A percentile compares a stretch with the other conserved stretches of the same genome.
Conservation (phyloP, 495 filamentous ascomycete species). For the Trichoderma reesei region DNA sequence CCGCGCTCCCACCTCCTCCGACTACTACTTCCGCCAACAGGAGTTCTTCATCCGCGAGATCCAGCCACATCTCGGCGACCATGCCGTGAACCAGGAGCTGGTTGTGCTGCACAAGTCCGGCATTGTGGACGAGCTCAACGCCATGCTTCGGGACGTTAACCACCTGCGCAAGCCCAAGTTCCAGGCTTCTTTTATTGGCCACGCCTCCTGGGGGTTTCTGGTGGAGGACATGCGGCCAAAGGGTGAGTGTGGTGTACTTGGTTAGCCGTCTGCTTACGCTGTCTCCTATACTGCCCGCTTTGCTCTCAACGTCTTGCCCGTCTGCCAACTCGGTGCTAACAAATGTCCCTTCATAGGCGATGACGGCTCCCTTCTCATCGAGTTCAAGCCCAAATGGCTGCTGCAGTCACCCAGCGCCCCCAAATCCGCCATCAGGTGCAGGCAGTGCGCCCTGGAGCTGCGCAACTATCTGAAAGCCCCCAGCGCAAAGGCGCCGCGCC, state of each 20-base stretch:
- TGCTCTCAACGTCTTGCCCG: not conserved
- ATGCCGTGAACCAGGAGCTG: conserved; percentile 19
- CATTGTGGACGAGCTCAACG: conserved; percentile 37
- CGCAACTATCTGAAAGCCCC: conserved; percentile 35
- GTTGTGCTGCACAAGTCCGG: conserved; percentile 14
- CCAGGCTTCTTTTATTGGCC: conserved; percentile 48
- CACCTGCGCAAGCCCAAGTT: conserved; percentile 38
- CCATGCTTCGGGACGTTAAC: conserved; percentile 29
- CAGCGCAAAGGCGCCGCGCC: conserved; percentile 10
- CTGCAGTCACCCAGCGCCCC: conserved; percentile 74
- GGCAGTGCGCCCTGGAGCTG: conserved; percentile 73
- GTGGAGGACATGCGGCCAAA: conserved; percentile 66
- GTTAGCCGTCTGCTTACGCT: conserved; percentile 6
- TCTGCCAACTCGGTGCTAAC: not conserved
- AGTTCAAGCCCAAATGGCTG: conserved; percentile 97
- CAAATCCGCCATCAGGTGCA: conserved; percentile 52
- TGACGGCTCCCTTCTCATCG: conserved; percentile 36
- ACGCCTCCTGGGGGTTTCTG: conserved; percentile 56
- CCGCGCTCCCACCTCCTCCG: not conserved
- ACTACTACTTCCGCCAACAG: conserved; percentile 3
- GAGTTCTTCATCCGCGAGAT: conserved; percentile 6
- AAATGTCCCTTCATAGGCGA: not conserved
- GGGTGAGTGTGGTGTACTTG: not conserved
- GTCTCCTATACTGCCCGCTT: too few species aligned
- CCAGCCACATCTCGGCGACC: not conserved